Conservation (phyloP, 257 asterid species). For the Solanum chaucha region DNA sequence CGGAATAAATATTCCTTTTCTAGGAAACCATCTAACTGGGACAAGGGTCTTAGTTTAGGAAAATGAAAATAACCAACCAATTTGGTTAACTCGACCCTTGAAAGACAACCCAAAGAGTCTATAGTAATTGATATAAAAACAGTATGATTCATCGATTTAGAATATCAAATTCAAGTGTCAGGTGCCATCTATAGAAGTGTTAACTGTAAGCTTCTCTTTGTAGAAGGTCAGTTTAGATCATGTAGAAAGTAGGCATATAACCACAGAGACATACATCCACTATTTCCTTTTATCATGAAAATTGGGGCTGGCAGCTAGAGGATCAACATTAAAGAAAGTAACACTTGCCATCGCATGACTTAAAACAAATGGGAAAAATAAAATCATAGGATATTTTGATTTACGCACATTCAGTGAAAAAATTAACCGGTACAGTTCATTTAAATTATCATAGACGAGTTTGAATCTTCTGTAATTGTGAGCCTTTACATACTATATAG, state of each 20-base stretch:
- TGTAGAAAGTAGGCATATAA: neutral
- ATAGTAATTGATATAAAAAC: neutral
- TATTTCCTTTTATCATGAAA: neutral
- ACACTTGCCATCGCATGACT: neutral
- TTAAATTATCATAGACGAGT: neutral
- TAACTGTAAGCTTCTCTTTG: neutral
- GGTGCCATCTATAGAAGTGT: neutral
- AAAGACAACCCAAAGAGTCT: neutral
- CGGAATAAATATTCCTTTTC: neutral
- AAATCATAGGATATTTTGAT: neutral
- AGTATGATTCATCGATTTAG: neutral
- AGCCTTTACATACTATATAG: neutral
- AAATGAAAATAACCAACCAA: neutral
- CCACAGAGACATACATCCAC: neutral
- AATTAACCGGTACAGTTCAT: neutral
- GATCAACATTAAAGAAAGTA: neutral
- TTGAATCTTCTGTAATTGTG: neutral
- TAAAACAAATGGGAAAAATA: neutral
- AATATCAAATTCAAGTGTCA: neutral
- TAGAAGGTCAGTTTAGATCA: neutral
- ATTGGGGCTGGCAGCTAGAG: neutral
- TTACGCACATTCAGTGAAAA: neutral
- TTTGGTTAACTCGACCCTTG: neutral
- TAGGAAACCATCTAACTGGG: neutral
- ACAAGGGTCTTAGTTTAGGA: neutral